phyloP scores from a whole-genome alignment of 1,284 basidiomycete genomes.

The Leucoagaricus sp. region DNA sequence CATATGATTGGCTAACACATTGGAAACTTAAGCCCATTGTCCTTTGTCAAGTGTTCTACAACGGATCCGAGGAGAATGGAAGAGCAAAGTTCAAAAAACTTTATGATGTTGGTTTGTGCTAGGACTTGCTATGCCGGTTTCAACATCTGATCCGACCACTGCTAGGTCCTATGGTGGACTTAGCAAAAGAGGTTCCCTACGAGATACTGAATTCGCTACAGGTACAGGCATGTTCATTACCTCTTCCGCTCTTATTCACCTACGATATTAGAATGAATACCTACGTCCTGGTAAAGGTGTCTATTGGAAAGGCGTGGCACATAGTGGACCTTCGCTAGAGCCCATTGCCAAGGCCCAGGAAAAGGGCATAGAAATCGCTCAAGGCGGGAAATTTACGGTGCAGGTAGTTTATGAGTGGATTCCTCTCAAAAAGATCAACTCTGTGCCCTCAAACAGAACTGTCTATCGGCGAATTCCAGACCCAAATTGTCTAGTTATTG shows the following conservation, averaged over 20 bases:
- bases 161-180: slow-evolving; percentile 41
- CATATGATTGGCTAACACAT: background rate
- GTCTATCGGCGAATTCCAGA: slow-evolving; percentile 39
- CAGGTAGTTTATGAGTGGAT: slow-evolving; percentile 43
- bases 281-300: slow-evolving; percentile 29
- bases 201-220: slow-evolving; percentile 41
- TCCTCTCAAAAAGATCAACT: slow-evolving; percentile 38
- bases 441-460: slow-evolving; percentile 37
- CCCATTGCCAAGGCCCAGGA: slow-evolving; percentile 27
- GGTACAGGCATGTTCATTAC: slow-evolving; percentile 18
- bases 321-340: slow-evolving; percentile 23
- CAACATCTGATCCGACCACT: background rate
- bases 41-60: slow-evolving; percentile 44
- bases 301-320: slow-evolving; percentile 34
- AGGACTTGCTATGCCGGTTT: background rate
- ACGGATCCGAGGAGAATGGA: slow-evolving; percentile 50
- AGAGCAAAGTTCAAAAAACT: slow-evolving; percentile 44
- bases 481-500: slow-evolving; percentile 32
- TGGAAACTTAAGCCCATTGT: too few relatives aligned
- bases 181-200: slow-evolving; percentile 44
- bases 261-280: slow-evolving; percentile 24
- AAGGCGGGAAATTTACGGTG: slow-evolving; percentile 22
- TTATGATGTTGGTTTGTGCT: slow-evolving; percentile 41
- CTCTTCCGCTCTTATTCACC: background rate
- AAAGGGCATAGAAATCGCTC: slow-evolving; percentile 22